Conservation (phyloP, 2,329 filamentous ascomycete genomes). For the Plenodomus biglobosus region DNA sequence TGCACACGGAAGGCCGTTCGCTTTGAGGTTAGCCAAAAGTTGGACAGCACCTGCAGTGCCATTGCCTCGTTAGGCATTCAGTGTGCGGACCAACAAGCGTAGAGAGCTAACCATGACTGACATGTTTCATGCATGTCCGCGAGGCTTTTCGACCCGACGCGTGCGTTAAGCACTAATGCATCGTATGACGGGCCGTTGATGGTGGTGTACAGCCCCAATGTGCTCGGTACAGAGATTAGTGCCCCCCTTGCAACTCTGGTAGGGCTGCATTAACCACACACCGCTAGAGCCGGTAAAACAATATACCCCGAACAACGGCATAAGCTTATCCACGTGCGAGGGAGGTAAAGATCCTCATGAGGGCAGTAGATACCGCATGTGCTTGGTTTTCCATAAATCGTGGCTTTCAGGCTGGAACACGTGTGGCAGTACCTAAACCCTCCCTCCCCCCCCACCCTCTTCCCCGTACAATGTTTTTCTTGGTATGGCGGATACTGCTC, state of each 20-base stretch:
- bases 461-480: too few relatives aligned
- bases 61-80: conserved; percentile 16
- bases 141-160: conserved; percentile 26
- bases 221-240: conserved; percentile 16
- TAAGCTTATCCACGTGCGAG: conserved; percentile 35
- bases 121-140: conserved; percentile 25
- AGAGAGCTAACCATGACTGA: conserved; percentile 13
- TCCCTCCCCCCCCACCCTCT: too few relatives aligned
- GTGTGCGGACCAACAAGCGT: conserved; percentile 16
- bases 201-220: conserved; percentile 20
- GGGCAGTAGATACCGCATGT: background rate
- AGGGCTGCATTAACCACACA: conserved; percentile 33
- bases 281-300: conserved; percentile 23
- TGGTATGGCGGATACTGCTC: too few relatives aligned
- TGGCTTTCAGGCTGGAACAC: background rate
- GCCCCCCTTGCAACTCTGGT: conserved; percentile 13
- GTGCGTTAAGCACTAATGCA: conserved; percentile 19
- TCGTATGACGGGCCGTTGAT: conserved; percentile 20
- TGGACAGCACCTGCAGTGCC: background rate
- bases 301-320: conserved; percentile 11
- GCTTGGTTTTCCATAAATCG: background rate
- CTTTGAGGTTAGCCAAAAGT: background rate
- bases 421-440: background rate
- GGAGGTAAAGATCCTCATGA: conserved; percentile 1
- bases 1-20: background rate